Base-by-base conservation (phyloP, 2,329 filamentous ascomycete genomes). In the Huntiella omanensis region DNA sequence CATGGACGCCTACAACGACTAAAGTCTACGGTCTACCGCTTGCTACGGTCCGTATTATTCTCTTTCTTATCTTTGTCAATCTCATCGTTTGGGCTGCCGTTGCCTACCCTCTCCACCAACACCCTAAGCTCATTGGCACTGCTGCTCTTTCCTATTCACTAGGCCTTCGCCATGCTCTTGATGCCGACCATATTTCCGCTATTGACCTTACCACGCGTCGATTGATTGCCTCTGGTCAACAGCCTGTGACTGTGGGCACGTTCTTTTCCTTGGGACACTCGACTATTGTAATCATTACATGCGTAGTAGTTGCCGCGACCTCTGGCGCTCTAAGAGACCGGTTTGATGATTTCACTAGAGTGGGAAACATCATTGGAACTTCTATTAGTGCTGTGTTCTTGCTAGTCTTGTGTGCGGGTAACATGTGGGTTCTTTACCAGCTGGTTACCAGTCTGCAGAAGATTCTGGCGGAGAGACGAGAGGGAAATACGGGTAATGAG, bases 161-260 rank as follows among this genome's bases (percentile, higher is more conserved):
- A 8, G 88, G 88, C 2, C 71, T 96, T 10, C 80, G 88, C 37
- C 88, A 96, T 66, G 88, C 88, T n/a, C 75, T 96, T 39, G 91
- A 96, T 57, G 91, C 88, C n/a, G 88, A 96, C 62, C 91, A 96
- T 59, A 73, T 71, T 55, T 63, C 63, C 55, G 88, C 87, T 52
- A 98, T 96, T 55, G 88, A 96, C 62, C 72, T 96, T 34, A 93
- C 92, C 79, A 96, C 91, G 1, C 73, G 91, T 3, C 77, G 88
- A 5, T 73, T 96, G 17, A 76, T 96, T 34, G 87, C 87, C 0
- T 74, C 83, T 0, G 86, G 85, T 13, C 84, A 91, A 57, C 75
- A 75, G 1, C 87, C 88, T 2, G 86, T 92, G 8, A 88, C 87
- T 0, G 88, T 96, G 1, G 91, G 88, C 38, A 94, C 85, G 1